Percentiles rank a stretch among this genome's conserved stretches.
Conservation (phyloP, 1,139 yeast species). For the Yarrowia galli region DNA sequence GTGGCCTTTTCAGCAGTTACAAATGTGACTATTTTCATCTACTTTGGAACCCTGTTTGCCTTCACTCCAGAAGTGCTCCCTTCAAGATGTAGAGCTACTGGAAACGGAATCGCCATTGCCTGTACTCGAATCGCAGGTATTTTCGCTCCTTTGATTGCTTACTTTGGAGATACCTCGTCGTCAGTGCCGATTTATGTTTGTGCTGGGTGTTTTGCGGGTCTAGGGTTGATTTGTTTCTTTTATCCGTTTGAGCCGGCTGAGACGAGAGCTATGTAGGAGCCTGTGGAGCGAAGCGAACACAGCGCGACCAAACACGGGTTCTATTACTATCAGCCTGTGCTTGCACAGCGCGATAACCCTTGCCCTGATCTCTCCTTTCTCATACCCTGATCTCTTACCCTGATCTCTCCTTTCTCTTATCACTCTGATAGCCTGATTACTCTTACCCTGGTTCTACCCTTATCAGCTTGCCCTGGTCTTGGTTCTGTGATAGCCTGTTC, state of each 20-base stretch:
- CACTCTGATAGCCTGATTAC: too few relatives aligned
- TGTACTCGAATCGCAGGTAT: conserved; percentile 58
- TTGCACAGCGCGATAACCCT: too few relatives aligned
- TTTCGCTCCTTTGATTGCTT: conserved; percentile 61
- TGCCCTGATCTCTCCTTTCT: too few relatives aligned
- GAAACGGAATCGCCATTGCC: conserved; percentile 60
- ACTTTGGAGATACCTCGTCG: conserved; percentile 55
- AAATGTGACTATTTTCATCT: conserved; percentile 59
- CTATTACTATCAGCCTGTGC: too few relatives aligned
- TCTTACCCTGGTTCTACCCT: too few relatives aligned
- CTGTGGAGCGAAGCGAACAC: neutral
- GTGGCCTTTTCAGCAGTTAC: conserved; percentile 62
- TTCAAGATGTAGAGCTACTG: conserved; percentile 62
- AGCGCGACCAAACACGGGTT: conserved; percentile 39
- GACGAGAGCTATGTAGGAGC: conserved; percentile 44
- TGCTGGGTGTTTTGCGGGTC: conserved; percentile 57
- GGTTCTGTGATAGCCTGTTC: too few relatives aligned
- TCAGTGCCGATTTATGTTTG: conserved; percentile 65
- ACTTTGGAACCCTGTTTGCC: conserved; percentile 63
- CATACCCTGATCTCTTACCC: too few relatives aligned
- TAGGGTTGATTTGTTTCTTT: conserved; percentile 26
- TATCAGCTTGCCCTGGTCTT: too few relatives aligned
- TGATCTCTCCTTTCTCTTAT: too few relatives aligned
- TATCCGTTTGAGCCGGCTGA: conserved; percentile 37
- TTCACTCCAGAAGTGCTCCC: conserved; percentile 69